phyloP scores from a whole-genome alignment of 768 basidiomycete species.

The Tulasnella sp. region DNA sequence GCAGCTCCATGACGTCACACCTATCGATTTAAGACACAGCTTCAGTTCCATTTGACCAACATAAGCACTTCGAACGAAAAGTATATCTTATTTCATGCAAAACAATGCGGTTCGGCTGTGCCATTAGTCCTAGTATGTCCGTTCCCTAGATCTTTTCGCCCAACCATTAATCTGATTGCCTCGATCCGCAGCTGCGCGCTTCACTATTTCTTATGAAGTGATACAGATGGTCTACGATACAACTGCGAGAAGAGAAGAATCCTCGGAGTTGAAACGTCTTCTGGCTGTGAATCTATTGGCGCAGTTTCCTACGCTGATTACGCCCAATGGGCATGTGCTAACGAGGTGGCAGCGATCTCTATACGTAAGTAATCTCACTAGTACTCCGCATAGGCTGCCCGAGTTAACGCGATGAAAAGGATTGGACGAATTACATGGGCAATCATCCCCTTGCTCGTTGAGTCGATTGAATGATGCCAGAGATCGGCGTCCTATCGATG shows the following conservation, averaged over 20 bases:
- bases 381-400: no score
- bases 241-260: neutral
- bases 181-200: neutral
- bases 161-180: no score
- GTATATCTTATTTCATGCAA: conserved; percentile 5
- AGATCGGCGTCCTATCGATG: conserved; percentile 7
- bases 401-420: no score
- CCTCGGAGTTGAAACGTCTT: conserved; percentile 5
- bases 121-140: neutral
- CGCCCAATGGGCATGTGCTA: conserved; percentile 1
- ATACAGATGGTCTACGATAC: neutral
- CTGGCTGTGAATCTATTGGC: conserved; percentile 7
- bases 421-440: no score
- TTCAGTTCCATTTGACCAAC: no score
- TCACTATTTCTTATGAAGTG: neutral
- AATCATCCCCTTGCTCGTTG: no score
- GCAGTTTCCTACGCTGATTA: conserved; percentile 10
- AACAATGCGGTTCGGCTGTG: neutral
- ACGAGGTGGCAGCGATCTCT: conserved; percentile 9
- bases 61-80: no score
- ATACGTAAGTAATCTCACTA: neutral
- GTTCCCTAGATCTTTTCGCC: neutral
- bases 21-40: no score
- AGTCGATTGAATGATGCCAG: no score
- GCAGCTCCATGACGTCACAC: no score